These are phyloP conservation scores for Metschnikowia baotianmanensis DNA, from an alignment of 805 yeast genomes.

Conservation along the genomic window DNA sequence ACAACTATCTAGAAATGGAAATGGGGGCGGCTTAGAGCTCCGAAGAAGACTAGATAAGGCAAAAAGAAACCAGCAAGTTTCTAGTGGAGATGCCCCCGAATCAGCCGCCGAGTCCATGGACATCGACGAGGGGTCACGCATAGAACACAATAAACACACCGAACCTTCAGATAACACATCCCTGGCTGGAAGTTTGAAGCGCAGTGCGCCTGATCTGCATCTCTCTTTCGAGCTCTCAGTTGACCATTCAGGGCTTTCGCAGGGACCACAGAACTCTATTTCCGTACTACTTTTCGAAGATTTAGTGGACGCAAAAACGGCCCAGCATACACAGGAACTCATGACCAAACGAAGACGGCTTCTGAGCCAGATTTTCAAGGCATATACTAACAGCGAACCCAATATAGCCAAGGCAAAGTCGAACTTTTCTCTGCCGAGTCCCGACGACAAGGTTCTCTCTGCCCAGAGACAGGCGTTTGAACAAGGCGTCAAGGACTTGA, in stretches of 20 bases:
- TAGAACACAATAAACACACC: background rate
- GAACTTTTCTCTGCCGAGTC: slow-evolving; percentile 70
- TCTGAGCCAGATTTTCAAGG: slow-evolving; percentile 22
- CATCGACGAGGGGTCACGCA: slow-evolving; percentile 2
- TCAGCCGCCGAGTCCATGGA: slow-evolving; percentile 5
- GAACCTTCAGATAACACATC: background rate
- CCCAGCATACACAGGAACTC: background rate
- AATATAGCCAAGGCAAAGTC: slow-evolving; percentile 42
- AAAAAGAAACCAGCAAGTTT: background rate
- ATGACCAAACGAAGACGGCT: slow-evolving; percentile 11
- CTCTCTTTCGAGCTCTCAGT: slow-evolving; percentile 7
- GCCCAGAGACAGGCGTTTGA: slow-evolving; percentile 55
- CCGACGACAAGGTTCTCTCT: slow-evolving; percentile 67
- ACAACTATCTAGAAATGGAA: slow-evolving; percentile 2
- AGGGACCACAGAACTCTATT: slow-evolving; percentile 7
- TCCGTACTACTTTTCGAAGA: slow-evolving; percentile 10
- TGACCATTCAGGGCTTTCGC: slow-evolving; percentile 10
- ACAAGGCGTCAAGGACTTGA: slow-evolving; percentile 27
- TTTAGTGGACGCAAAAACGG: background rate
- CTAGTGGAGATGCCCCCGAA: background rate
- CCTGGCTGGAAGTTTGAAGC: background rate
- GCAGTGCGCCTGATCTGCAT: slow-evolving; percentile 2
- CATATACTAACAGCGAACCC: slow-evolving; percentile 42
- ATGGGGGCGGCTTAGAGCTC: slow-evolving; percentile 7
- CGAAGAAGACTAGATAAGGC: slow-evolving; percentile 6